A percentile compares a stretch with the other conserved stretches of the same genome.
Conservation (phyloP, 2,329 filamentous ascomycete species). For the Beauveria sp. region DNA sequence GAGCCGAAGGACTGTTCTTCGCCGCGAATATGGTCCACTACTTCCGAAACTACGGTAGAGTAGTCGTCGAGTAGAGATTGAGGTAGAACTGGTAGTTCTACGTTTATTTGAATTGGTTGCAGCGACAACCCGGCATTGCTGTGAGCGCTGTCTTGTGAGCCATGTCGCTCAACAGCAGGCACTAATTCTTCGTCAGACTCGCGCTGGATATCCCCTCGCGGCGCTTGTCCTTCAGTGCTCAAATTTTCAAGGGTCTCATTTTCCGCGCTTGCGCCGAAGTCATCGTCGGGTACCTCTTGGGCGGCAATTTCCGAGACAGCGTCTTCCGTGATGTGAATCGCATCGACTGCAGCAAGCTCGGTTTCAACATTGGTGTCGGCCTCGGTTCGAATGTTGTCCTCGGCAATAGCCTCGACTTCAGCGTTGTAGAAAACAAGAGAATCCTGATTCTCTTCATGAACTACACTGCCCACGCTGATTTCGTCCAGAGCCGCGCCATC, state of each 20-base stretch:
- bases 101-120: slow-evolving; percentile 2
- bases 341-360: not conserved
- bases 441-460: not conserved
- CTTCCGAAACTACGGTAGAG: slow-evolving; percentile 24
- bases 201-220: not conserved
- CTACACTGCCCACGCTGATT: not conserved
- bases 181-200: not conserved
- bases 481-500: not conserved
- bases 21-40: slow-evolving; percentile 29
- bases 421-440: not conserved
- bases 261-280: not conserved
- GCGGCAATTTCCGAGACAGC: not conserved
- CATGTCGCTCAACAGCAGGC: not conserved
- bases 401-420: not conserved
- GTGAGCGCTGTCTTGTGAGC: not conserved
- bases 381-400: not conserved
- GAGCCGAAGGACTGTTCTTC: slow-evolving; percentile 20
- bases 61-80: slow-evolving; percentile 19
- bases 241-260: not conserved
- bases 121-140: not conserved
- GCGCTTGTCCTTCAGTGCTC: not conserved
- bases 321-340: not conserved
- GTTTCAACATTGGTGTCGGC: not conserved
- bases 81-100: slow-evolving; percentile 6
- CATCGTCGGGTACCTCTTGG: not conserved